Conservation (phyloP, 2,329 filamentous ascomycete genomes). For the Gyromitra esculenta region DNA sequence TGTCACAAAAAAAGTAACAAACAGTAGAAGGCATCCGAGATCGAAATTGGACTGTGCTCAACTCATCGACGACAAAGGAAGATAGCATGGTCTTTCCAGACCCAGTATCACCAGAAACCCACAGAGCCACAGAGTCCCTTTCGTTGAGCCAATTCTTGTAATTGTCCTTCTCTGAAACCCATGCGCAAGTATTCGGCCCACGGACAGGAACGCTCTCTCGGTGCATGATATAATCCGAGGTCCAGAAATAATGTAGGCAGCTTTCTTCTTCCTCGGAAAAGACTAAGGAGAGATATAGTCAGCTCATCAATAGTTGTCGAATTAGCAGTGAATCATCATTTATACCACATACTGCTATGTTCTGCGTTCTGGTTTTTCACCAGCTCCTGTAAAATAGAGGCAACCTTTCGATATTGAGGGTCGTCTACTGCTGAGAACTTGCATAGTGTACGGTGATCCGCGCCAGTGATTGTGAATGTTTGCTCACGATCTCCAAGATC, state of each 20-base stretch:
- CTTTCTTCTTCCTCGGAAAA: conserved; percentile 31
- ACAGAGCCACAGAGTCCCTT: conserved; percentile 34
- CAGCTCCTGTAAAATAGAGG: conserved; percentile 29
- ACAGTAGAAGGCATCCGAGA: conserved; percentile 37
- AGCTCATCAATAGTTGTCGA: conserved; percentile 5
- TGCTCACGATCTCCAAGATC: conserved; percentile 47
- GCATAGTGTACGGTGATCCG: conserved; percentile 45
- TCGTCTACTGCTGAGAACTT: conserved; percentile 43
- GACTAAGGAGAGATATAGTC: conserved; percentile 16
- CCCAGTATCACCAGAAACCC: conserved; percentile 32
- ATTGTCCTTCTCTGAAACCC: conserved; percentile 27
- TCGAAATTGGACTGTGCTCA: conserved; percentile 30
- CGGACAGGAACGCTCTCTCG: conserved; percentile 29
- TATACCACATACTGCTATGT: conserved; percentile 34
- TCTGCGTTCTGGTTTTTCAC: conserved; percentile 10
- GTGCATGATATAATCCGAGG: conserved; percentile 36
- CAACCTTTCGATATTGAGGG: conserved; percentile 42
- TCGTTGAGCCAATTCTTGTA: conserved; percentile 32
- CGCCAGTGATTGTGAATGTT: conserved; percentile 29
- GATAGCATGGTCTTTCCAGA: conserved; percentile 44
- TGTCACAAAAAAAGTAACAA: conserved; percentile 45
- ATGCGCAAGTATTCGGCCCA: conserved; percentile 26
- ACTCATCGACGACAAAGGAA: conserved; percentile 37
- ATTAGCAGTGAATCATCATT: conserved; percentile 6
- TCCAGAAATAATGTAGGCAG: conserved; percentile 43